Percentiles rank a stretch among this genome's conserved stretches.
These are phyloP conservation scores for Helminthosporium solani DNA, from an alignment of 2,329 filamentous ascomycete species.

Conservation along the genomic window DNA sequence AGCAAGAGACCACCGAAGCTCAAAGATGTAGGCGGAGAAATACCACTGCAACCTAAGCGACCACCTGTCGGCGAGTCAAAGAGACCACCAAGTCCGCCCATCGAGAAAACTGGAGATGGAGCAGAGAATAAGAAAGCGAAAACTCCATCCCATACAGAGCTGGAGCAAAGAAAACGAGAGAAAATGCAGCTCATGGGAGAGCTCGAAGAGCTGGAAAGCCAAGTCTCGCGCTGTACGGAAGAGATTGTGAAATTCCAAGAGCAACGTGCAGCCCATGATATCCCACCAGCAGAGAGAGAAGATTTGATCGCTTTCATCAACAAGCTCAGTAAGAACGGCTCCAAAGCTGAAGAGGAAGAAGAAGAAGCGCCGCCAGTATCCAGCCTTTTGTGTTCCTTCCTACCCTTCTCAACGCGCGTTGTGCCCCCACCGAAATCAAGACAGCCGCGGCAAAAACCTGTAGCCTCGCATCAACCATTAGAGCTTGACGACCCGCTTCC, in stretches of 20 bases:
- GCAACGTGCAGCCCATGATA: slow-evolving; percentile 11
- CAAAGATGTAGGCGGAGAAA: slow-evolving; percentile 15
- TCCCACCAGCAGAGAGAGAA: slow-evolving; percentile 22
- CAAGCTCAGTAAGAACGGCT: slow-evolving; percentile 16
- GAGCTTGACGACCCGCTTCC: slow-evolving; percentile 65
- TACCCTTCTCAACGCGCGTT: slow-evolving; percentile 38
- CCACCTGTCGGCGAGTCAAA: slow-evolving; percentile 12
- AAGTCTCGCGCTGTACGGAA: slow-evolving; percentile 30
- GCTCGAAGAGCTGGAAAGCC: slow-evolving; percentile 32
- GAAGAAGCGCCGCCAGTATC: slow-evolving; percentile 30
- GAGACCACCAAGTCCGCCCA: slow-evolving; percentile 13
- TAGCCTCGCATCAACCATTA: slow-evolving; percentile 65
- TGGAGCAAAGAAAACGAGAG: slow-evolving; percentile 33
- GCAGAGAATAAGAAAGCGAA: slow-evolving; percentile 6
- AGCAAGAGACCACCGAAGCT: slow-evolving; percentile 30
- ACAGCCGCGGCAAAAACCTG: slow-evolving; percentile 36
- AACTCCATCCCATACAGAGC: slow-evolving; percentile 20
- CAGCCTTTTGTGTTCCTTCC: slow-evolving; percentile 41
- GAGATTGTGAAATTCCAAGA: slow-evolving; percentile 31
- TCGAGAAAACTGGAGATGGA: slow-evolving; percentile 1
- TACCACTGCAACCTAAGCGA: slow-evolving; percentile 17
- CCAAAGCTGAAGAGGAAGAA: slow-evolving; percentile 19
- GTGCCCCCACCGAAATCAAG: slow-evolving; percentile 26
- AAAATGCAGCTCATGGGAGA: slow-evolving; percentile 31
- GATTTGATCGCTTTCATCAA: slow-evolving; percentile 29